These are phyloP conservation scores for Wickerhamomyces hampshirensis DNA, from an alignment of 805 yeast genomes.

Conservation along the genomic window DNA sequence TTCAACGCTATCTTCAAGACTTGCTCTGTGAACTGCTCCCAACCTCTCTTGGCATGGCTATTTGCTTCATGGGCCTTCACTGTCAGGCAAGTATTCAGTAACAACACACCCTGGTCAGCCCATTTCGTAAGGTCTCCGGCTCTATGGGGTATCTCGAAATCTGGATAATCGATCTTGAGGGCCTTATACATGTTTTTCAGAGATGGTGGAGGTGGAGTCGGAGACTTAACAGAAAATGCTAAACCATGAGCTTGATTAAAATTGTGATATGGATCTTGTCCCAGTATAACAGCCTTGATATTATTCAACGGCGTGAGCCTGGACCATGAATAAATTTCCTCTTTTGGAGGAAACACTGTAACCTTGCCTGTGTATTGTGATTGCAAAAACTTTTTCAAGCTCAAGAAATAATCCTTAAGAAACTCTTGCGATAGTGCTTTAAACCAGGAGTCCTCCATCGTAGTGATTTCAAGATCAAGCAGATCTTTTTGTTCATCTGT, in stretches of 20 bases:
- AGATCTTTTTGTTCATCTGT: conserved; percentile 42
- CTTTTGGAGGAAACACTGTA: conserved; percentile 74
- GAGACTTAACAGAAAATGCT: conserved; percentile 86
- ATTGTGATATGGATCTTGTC: conserved; percentile 97
- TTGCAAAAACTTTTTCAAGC: conserved; percentile 59
- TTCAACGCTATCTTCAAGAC: conserved; percentile 52
- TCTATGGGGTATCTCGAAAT: conserved; percentile 50
- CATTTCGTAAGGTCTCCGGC: conserved; percentile 64
- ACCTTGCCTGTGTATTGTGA: conserved; percentile 40
- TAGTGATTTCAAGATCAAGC: conserved; percentile 60
- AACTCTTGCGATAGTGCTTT: conserved; percentile 61
- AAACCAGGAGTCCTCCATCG: conserved; percentile 79
- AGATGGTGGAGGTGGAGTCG: conserved; percentile 86
- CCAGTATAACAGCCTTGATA: conserved; percentile 77
- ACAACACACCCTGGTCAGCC: conserved; percentile 83
- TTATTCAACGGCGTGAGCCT: conserved; percentile 70
- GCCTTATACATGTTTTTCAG: conserved; percentile 82
- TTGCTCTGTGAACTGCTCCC: conserved; percentile 85
- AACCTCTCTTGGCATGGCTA: conserved; percentile 85
- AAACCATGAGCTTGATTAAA: conserved; percentile 92
- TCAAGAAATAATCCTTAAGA: conserved; percentile 78
- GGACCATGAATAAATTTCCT: conserved; percentile 88
- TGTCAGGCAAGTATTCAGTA: conserved; percentile 84
- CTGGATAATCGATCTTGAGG: conserved; percentile 66
- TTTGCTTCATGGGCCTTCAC: conserved; percentile 92